Evolutionary conservation across 208 protist genomes (phyloP).

Genomic region (Novymonas esmeraldas): DNA sequence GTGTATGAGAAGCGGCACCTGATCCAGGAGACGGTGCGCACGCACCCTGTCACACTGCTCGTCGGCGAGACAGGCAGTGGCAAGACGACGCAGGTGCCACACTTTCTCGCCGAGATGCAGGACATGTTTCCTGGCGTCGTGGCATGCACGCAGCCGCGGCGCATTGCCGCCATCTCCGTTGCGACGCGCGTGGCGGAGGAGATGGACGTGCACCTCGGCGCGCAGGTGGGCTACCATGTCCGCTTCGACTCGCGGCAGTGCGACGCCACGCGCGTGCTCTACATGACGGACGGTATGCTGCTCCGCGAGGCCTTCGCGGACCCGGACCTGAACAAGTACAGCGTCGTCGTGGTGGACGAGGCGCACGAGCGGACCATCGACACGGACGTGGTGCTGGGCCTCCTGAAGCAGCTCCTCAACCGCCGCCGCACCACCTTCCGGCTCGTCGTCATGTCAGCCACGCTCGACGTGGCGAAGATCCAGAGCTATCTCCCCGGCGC

Average conservation of each 20-base stretch:
- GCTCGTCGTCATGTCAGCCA: constrained; percentile 98
- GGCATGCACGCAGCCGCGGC: constrained; percentile 98
- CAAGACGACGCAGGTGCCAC: constrained; percentile 97
- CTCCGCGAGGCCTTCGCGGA: constrained; percentile 94
- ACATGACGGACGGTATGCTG: constrained; percentile 99
- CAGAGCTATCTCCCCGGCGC: constrained; percentile 96
- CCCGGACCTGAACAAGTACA: constrained; percentile 89
- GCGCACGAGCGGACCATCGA: constrained; percentile 99
- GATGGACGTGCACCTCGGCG: constrained; percentile 96
- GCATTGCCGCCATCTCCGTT: constrained; percentile 98
- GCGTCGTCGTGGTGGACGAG: constrained; percentile 99
- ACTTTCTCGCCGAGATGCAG: constrained; percentile 84
- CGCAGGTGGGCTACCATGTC: constrained; percentile 99
- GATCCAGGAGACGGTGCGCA: constrained; percentile 73
- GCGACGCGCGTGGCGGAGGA: constrained; percentile 98
- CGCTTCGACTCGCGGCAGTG: constrained; percentile 97
- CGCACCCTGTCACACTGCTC: constrained; percentile 89
- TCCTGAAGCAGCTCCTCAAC: constrained; percentile 92
- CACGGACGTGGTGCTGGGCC: constrained; percentile 98
- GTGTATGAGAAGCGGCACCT: constrained; percentile 51
- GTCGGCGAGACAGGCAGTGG: constrained; percentile 96
- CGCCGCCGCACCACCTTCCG: constrained; percentile 77
- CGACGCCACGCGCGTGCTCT: constrained; percentile 96
- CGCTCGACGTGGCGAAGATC: constrained; percentile 97
- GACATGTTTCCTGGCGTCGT: constrained; percentile 35